Evolutionary conservation across 2,329 filamentous ascomycete genomes (phyloP).

Genomic region (Neofusicoccum kwambonambiense): DNA sequence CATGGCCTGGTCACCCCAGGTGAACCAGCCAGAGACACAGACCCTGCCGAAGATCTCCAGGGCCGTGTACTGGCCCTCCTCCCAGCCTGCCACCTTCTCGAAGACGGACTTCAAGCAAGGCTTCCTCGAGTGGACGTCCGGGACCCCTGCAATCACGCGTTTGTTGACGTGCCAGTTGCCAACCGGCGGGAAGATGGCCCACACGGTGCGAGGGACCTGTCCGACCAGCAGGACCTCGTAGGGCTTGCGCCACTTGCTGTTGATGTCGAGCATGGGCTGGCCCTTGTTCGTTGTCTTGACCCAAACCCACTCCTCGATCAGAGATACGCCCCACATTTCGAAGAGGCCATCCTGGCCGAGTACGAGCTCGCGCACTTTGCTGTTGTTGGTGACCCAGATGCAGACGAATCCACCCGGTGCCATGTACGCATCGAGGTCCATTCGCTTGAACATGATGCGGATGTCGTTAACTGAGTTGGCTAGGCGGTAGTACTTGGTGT

Average conservation of each 20-base stretch:
- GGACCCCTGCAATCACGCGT: slow-evolving; percentile 66
- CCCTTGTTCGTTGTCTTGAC: slow-evolving; percentile 67
- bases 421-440: slow-evolving; percentile 47
- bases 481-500: slow-evolving; percentile 55
- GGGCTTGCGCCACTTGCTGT: slow-evolving; percentile 67
- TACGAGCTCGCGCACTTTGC: slow-evolving; percentile 53
- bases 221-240: slow-evolving; percentile 66
- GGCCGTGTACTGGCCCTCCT: slow-evolving; percentile 49
- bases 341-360: slow-evolving; percentile 61
- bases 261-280: slow-evolving; percentile 61
- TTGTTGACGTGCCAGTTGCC: slow-evolving; percentile 33
- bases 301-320: slow-evolving; percentile 74
- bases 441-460: slow-evolving; percentile 37
- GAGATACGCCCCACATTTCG: slow-evolving; percentile 63
- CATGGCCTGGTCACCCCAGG: slow-evolving; percentile 73
- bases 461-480: slow-evolving; percentile 53
- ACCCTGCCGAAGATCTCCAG: slow-evolving; percentile 78
- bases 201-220: slow-evolving; percentile 30
- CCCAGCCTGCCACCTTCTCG: slow-evolving; percentile 46
- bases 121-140: slow-evolving; percentile 77
- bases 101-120: slow-evolving; percentile 67
- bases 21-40: slow-evolving; percentile 73
- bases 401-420: slow-evolving; percentile 54
- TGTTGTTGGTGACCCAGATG: slow-evolving; percentile 77
- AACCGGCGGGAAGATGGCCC: not conserved